Conservation (phyloP, 305 asterid genomes). For the Euphrasia arctica region DNA sequence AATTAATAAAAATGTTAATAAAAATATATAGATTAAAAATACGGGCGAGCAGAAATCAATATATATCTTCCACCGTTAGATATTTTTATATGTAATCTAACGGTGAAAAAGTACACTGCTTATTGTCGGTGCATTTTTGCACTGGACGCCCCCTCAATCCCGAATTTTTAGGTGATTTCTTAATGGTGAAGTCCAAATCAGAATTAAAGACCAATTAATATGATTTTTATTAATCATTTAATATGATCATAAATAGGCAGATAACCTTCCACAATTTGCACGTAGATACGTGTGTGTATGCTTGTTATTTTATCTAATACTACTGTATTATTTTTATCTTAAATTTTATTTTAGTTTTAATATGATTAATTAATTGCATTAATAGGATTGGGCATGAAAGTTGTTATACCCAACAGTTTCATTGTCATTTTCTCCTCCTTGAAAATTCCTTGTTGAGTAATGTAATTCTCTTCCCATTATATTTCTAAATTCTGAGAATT, state of each 20-base stretch:
- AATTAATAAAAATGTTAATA: too few relatives aligned
- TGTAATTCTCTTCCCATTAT: background rate
- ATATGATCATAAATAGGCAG: conserved; percentile 27
- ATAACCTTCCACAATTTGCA: conserved; percentile 20
- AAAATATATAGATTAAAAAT: too few relatives aligned
- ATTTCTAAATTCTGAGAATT: background rate
- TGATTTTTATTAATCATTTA: conserved; percentile 23
- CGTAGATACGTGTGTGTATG: background rate
- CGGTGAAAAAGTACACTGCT: too few relatives aligned
- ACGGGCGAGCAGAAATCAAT: too few relatives aligned
- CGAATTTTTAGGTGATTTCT: too few relatives aligned
- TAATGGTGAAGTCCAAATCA: conserved; percentile 7
- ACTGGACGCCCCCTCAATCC: too few relatives aligned
- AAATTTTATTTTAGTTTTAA: background rate
- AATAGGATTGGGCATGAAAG: conserved; percentile 4
- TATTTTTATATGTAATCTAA: too few relatives aligned
- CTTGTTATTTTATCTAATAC: background rate
- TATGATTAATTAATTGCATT: conserved; percentile 20
- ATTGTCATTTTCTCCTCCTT: background rate
- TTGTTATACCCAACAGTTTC: conserved; percentile 9
- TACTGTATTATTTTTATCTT: background rate
- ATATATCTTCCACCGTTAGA: too few relatives aligned
- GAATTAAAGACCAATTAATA: conserved; percentile 31
- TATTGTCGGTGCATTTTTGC: too few relatives aligned
- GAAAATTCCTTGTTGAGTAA: conserved; percentile 2